Conservation (phyloP, 1,284 basidiomycete genomes). For the Gymnopus androsaceus region DNA sequence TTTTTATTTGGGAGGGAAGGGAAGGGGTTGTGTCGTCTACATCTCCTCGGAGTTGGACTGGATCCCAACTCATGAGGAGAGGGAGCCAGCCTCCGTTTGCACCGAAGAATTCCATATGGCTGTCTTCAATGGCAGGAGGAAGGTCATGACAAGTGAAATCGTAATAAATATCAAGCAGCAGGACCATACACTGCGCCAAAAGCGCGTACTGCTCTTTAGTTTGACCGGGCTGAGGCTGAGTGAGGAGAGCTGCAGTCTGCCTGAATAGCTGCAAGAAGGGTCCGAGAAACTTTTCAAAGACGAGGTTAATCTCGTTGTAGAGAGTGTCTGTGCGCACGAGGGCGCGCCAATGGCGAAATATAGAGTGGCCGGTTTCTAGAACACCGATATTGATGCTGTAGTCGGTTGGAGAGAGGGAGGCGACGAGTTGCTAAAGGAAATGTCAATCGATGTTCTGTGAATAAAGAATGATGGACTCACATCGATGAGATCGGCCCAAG, state of each 20-base stretch:
- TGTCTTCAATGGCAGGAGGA: constrained; percentile 92
- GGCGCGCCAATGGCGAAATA: constrained; percentile 92
- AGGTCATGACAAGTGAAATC: constrained; percentile 96
- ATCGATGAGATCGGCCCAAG: constrained; percentile 85
- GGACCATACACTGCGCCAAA: constrained; percentile 74
- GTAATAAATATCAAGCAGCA: constrained; percentile 87
- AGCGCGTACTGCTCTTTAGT: constrained; percentile 44
- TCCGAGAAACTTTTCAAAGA: constrained; percentile 80
- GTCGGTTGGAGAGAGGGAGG: constrained; percentile 75
- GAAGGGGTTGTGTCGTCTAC: constrained; percentile 85
- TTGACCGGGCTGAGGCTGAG: constrained; percentile 32
- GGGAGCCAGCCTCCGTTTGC: constrained; percentile 72
- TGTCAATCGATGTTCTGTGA: constrained; percentile 9
- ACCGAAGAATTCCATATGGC: constrained; percentile 80
- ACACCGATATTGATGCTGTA: constrained; percentile 89
- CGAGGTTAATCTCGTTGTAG: constrained; percentile 91
- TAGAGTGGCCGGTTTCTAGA: constrained; percentile 92
- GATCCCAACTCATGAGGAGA: constrained; percentile 80
- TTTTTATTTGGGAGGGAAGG: constrained; percentile 84
- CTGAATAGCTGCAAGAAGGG: constrained; percentile 87
- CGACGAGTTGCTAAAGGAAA: constrained; percentile 74
- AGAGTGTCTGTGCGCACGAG: constrained; percentile 88
- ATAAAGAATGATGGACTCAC: constrained; percentile 46
- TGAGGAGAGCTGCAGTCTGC: constrained; percentile 58
- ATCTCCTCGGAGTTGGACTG: constrained; percentile 67